A percentile compares a stretch with the other conserved stretches of the same genome.
phyloP scores from a whole-genome alignment of 2,329 filamentous ascomycete genomes.

The Pseudogymnoascus sp. region DNA sequence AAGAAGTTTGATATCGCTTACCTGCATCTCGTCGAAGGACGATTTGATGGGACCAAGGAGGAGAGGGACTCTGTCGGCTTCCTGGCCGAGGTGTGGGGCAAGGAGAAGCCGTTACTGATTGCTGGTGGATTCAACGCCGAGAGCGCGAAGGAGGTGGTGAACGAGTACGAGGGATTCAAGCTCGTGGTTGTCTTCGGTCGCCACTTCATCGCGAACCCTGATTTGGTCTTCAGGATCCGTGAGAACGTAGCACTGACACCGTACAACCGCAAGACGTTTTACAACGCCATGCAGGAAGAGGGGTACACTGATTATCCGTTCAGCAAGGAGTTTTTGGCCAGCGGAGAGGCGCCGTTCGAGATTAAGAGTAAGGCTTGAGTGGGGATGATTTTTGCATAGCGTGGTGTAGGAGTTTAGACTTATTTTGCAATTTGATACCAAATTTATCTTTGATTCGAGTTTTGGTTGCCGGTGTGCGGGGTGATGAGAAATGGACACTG shows the following conservation, averaged over 20 bases:
- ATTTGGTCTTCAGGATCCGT: slow-evolving; percentile 31
- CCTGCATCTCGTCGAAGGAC: slow-evolving; percentile 46
- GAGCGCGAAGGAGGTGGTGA: slow-evolving; percentile 31
- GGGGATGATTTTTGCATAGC: not conserved
- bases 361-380: slow-evolving; percentile 2
- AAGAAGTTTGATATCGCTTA: slow-evolving; percentile 37
- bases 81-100: slow-evolving; percentile 37
- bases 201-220: slow-evolving; percentile 39
- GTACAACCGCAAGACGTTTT: slow-evolving; percentile 34
- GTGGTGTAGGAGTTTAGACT: not conserved
- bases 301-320: slow-evolving; percentile 32
- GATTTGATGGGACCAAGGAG: slow-evolving; percentile 36
- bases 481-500: not conserved
- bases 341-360: not conserved
- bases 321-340: slow-evolving; percentile 23
- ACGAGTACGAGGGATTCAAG: slow-evolving; percentile 23
- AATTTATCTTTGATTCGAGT: not conserved
- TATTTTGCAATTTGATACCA: not conserved
- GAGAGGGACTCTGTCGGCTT: slow-evolving; percentile 27
- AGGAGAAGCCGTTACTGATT: slow-evolving; percentile 39
- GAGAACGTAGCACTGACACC: slow-evolving; percentile 31
- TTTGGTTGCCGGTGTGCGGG: not conserved
- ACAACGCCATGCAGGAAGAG: slow-evolving; percentile 24
- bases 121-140: slow-evolving; percentile 38
- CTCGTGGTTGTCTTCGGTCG: slow-evolving; percentile 36